phyloP scores from a whole-genome alignment of 306 rosid species.

The Corylus avellana region DNA sequence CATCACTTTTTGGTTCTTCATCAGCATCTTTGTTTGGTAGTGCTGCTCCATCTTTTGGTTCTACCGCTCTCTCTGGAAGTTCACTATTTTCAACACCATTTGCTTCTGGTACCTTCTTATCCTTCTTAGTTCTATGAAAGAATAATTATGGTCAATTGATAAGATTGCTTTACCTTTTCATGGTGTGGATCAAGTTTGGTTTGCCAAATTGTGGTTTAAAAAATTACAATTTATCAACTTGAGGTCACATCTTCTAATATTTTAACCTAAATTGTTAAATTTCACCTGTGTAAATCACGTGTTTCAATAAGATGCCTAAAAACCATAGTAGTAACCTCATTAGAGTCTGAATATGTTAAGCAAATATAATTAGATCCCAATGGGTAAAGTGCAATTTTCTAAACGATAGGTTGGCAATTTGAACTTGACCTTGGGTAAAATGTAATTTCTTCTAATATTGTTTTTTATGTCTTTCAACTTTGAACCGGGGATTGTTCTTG shows the following conservation, averaged over 20 bases:
- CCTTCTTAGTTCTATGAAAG: conserved; percentile 7
- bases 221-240: background rate
- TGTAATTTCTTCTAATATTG: too few species aligned
- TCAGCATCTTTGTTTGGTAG: conserved; percentile 58
- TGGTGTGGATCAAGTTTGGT: background rate
- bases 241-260: background rate
- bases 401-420: too few species aligned
- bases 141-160: background rate
- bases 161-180: background rate
- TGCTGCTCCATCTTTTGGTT: conserved; percentile 53
- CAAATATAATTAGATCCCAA: too few species aligned
- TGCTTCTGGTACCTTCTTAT: conserved; percentile 64
- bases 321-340: too few species aligned
- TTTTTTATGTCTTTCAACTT: background rate
- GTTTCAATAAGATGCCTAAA: too few species aligned
- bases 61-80: conserved; percentile 54
- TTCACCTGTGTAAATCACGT: too few species aligned
- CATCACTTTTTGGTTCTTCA: conserved; percentile 62
- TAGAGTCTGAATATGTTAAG: too few species aligned
- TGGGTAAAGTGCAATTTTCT: too few species aligned
- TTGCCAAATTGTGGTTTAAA: background rate
- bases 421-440: too few species aligned
- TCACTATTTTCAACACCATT: conserved; percentile 80
- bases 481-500: conserved; percentile 20
- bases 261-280: background rate